Evolutionary conservation across 768 basidiomycete species (phyloP), one percentile per base, ranked within the genome.

Genomic region (Mycena floridula): DNA sequence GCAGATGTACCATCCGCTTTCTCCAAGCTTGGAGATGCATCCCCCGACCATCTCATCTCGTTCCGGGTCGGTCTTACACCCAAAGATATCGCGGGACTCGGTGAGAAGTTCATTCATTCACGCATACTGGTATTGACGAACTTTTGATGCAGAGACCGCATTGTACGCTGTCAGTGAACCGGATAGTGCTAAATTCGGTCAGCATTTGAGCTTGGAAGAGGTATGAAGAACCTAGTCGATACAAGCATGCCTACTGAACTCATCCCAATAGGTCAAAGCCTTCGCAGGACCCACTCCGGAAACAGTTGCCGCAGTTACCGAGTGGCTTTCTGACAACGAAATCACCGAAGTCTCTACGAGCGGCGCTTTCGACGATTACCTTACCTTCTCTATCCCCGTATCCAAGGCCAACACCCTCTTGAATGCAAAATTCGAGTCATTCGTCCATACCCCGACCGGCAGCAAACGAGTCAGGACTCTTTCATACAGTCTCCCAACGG

Each of bases 131-230:
- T n/a, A n/a, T n/a, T n/a, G n/a, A n/a, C n/a, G n/a, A n/a, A n/a
- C n/a, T n/a, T n/a, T n/a, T n/a, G n/a, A n/a, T n/a, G n/a, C n/a
- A n/a, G n/a, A 68, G 49, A 54, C 61, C 40, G 58, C 54, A 7
- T 59, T 69, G 18, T 53, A 59, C 47, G 64, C 58, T 32, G 65
- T 69, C 50, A 66, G 64, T 48, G 64, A 62, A 2, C 68, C 70
- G 4, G 51, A 53, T 24, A 69, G 57, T 50, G 48, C 57, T 8
- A 40, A 51, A 7, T 70, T 65, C 49, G 64, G 68, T 13, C 59
- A 69, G 50, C 64, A 66, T 43, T 46, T 72, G 27, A 61, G 51
- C 44, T 56, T 60, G 50, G 68, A 64, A 11, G 59, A 70, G 59
- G 69, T 72, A 47, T 25, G 25, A 37, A 36, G 16, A 35, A 43